Evolutionary conservation across 306 rosid genomes (phyloP).

Genomic region (Mucuna pruriens): DNA sequence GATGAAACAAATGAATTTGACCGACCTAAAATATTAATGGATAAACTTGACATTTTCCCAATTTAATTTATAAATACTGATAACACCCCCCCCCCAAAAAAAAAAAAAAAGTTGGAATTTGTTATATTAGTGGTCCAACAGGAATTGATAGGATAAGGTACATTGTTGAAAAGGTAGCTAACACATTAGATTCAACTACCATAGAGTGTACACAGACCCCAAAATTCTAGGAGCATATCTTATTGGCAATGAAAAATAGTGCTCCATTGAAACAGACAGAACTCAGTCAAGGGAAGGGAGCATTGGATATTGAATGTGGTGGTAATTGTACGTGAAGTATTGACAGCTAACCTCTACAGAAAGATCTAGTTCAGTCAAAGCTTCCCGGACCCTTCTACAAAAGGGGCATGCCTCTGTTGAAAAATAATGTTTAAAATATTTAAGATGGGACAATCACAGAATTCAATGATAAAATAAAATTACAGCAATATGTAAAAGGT

Average conservation of each 20-base stretch:
- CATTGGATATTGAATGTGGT: constrained; percentile 19
- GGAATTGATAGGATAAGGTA: constrained; percentile 8
- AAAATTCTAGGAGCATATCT: constrained; percentile 13
- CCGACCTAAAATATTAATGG: not conserved
- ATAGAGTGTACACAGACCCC: not conserved
- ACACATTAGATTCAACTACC: constrained; percentile 17
- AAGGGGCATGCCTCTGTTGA: constrained; percentile 97
- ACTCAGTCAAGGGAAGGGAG: constrained; percentile 22
- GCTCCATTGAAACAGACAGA: constrained; percentile 15
- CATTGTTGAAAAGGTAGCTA: constrained; percentile 25
- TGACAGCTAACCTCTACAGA: constrained; percentile 72
- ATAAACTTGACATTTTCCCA: not conserved
- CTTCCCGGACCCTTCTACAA: constrained; percentile 97
- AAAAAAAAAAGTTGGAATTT: not conserved
- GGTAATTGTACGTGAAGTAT: constrained; percentile 22
- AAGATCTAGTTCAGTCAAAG: constrained; percentile 92
- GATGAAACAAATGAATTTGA: not conserved
- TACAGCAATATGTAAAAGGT: not conserved
- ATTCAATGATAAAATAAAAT: constrained; percentile 19
- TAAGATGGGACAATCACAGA: constrained; percentile 15
- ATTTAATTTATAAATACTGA: not conserved
- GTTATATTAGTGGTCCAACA: not conserved
- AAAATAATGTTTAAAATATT: constrained; percentile 45
- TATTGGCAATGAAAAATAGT: constrained; percentile 14
- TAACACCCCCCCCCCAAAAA: not conserved